Percentiles rank a stretch among this genome's conserved stretches.
phyloP scores from a whole-genome alignment of 306 rosid species.

The Quercus bicolor region DNA sequence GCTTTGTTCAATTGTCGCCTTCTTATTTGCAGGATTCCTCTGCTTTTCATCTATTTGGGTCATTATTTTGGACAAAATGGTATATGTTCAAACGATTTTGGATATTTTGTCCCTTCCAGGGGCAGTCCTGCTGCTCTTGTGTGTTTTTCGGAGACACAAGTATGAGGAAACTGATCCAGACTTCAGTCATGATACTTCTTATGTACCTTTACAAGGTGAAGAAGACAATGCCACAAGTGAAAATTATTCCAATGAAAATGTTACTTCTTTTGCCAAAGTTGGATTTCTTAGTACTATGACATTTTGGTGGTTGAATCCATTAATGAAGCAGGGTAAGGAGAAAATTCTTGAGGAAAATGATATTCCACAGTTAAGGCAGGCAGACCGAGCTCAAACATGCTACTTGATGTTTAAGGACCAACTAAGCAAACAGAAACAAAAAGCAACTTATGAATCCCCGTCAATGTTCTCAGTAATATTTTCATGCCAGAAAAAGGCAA shows the following conservation, averaged over 20 bases:
- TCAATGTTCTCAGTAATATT: slow-evolving; percentile 45
- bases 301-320: slow-evolving; percentile 81
- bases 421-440: slow-evolving; percentile 42
- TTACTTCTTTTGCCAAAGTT: slow-evolving; percentile 54
- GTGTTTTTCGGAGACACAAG: slow-evolving; percentile 20
- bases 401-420: slow-evolving; percentile 50
- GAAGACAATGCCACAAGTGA: neutral
- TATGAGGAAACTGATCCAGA: slow-evolving; percentile 21
- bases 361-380: slow-evolving; percentile 54
- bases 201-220: no score
- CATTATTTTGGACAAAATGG: slow-evolving; percentile 23
- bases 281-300: slow-evolving; percentile 52
- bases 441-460: slow-evolving; percentile 37
- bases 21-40: slow-evolving; percentile 44
- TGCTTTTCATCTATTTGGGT: slow-evolving; percentile 39
- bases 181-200: slow-evolving; percentile 35
- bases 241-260: slow-evolving; percentile 22
- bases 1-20: slow-evolving; percentile 36
- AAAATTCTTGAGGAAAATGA: slow-evolving; percentile 60
- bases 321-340: slow-evolving; percentile 73
- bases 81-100: slow-evolving; percentile 33
- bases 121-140: slow-evolving; percentile 38
- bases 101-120: slow-evolving; percentile 58
- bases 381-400: slow-evolving; percentile 67
- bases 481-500: slow-evolving; percentile 58